These are phyloP conservation scores for Datura wrightii DNA, from an alignment of 257 asterid species.

Conservation along the genomic window DNA sequence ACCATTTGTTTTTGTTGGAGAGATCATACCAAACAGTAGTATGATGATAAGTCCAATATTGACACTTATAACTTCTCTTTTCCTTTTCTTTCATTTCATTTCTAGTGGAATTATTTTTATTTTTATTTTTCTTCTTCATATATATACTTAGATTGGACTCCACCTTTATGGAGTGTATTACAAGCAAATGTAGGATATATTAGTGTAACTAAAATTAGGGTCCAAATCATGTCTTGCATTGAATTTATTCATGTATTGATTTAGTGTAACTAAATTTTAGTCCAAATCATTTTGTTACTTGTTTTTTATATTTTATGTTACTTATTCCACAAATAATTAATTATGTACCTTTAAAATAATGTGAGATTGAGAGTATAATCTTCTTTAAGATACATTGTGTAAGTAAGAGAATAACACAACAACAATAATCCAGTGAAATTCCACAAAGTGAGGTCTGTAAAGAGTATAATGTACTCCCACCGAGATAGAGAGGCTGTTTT, in stretches of 20 bases:
- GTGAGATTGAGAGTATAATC: too few relatives aligned
- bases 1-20: conserved; percentile 24
- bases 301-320: too few relatives aligned
- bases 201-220: conserved; percentile 15
- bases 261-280: too few relatives aligned
- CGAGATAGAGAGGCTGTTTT: too few relatives aligned
- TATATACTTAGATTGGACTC: conserved; percentile 29
- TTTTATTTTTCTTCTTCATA: background rate
- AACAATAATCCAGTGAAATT: too few relatives aligned
- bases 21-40: conserved; percentile 30
- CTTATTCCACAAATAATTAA: too few relatives aligned
- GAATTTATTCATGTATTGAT: background rate
- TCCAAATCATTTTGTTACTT: too few relatives aligned
- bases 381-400: too few relatives aligned
- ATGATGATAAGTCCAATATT: background rate
- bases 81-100: conserved; percentile 6
- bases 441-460: too few relatives aligned
- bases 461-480: too few relatives aligned
- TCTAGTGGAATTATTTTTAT: background rate
- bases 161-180: conserved; percentile 28
- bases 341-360: too few relatives aligned
- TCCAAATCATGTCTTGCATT: conserved; percentile 12
- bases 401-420: too few relatives aligned
- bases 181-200: conserved; percentile 18
- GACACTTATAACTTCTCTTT: background rate